Evolutionary conservation across 2,329 filamentous ascomycete species (phyloP), one percentile per base, ranked within the genome.

Genomic region (Elsinoe fawcettii): DNA sequence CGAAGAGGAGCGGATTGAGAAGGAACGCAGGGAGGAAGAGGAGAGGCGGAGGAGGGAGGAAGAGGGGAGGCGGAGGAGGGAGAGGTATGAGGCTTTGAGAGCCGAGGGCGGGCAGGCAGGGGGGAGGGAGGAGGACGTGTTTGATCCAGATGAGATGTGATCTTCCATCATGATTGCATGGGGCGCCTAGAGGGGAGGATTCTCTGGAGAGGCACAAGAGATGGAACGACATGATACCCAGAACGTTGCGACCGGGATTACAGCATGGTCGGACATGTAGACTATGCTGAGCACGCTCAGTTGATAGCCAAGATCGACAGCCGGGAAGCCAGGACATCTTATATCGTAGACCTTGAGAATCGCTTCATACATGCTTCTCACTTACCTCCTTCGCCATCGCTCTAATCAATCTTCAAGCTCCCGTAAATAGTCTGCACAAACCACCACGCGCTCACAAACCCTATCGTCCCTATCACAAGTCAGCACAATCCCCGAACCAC

Each of bases 331-430:
- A n/a, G n/a, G n/a, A 43, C 18, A 43, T 46, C 20, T 20, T 46
- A 18, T 22, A 30, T 30, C 27, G 9, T 30, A 5, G 9, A 5
- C 27, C 9, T 22, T 16, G 8, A 32, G 25, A 18, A 32, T 18
- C 25, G 25, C 30, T 34, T 20, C 46, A 32, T 34, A 34, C 14
- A 37, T 37, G 34, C 34, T 39, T 30, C 49, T 18, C 39, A 11
- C 18, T 11, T 6, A 14, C 39, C 11, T 9, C 27, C 27, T 9
- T 9, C 27, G 5, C 9, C 27, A 30, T 5, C 9, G 71, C 62
- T 77, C 73, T n/a, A 99, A 70, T 99, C 93, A 63, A 99, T 90
- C 78, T 99, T 99, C 76, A 99, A 95, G n/a, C 91, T 96, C 22
- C 84, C 78, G 72, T 99, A 99, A 60, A 99, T 99, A 71, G 88